Evolutionary conservation across 164 flowering plant genomes (phyloP).

Genomic region (Aristolochia fimbriata): DNA sequence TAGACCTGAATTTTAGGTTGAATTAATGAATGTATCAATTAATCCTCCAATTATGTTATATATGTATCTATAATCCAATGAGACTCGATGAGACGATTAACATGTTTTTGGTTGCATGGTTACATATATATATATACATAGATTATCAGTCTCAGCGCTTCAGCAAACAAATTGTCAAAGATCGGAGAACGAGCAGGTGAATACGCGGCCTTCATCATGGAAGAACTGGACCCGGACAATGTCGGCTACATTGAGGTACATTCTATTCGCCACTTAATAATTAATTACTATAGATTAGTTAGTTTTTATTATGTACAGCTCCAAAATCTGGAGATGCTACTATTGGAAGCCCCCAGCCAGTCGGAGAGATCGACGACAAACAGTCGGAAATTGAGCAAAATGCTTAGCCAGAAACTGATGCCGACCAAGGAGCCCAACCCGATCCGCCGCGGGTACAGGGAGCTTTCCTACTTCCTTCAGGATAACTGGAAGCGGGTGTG

Average conservation of each 20-base stretch:
- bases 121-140: no score
- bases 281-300: no score
- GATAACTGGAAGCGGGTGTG: conserved; percentile 51
- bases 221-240: conserved; percentile 45
- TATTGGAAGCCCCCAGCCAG: conserved; percentile 25
- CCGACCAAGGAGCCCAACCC: conserved; percentile 30
- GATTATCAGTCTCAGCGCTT: conserved; percentile 45
- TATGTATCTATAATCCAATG: no score
- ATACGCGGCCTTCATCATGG: conserved; percentile 55
- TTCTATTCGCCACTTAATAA: no score
- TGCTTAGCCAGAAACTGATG: conserved; percentile 27
- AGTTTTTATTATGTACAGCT: no score
- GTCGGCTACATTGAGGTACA: conserved; percentile 38
- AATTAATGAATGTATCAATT: no score
- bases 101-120: no score
- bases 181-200: conserved; percentile 43
- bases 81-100: no score
- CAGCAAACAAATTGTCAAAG: conserved; percentile 39
- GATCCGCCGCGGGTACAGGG: conserved; percentile 23
- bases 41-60: no score
- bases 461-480: conserved; percentile 26
- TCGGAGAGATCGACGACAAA: conserved; percentile 8
- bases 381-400: conserved; percentile 21
- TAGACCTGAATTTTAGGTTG: no score
- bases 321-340: conserved; percentile 23